phyloP scores from a whole-genome alignment of 129 eudicot genomes.

The Glebionis coronaria region DNA sequence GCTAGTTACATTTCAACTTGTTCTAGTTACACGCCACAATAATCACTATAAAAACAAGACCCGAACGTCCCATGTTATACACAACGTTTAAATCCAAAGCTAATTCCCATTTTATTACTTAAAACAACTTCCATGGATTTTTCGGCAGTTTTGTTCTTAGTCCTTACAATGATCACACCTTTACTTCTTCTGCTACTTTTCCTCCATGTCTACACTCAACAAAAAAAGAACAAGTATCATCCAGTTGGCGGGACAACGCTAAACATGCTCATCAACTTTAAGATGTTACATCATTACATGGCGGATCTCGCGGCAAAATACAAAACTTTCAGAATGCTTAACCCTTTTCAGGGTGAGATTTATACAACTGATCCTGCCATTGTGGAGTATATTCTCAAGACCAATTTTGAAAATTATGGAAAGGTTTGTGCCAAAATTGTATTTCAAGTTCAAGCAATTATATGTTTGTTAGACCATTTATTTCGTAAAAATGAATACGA shows the following conservation, averaged over 20 bases:
- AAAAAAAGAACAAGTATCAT: constrained; percentile 12
- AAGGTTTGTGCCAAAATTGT: constrained; percentile 1
- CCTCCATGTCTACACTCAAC: not conserved
- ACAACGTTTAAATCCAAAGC: too few relatives aligned
- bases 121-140: not conserved
- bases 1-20: too few relatives aligned
- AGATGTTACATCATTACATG: constrained; percentile 58
- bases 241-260: constrained; percentile 39
- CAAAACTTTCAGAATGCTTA: constrained; percentile 46
- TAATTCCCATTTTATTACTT: too few relatives aligned
- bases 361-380: constrained; percentile 50
- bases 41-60: too few relatives aligned
- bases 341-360: constrained; percentile 40
- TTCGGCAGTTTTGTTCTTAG: not conserved
- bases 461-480: too few relatives aligned
- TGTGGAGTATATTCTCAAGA: constrained; percentile 61
- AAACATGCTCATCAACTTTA: constrained; percentile 39
- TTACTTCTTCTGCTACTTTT: not conserved
- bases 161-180: not conserved
- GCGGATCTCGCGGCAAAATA: constrained; percentile 41
- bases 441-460: not conserved
- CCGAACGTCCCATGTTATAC: too few relatives aligned
- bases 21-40: too few relatives aligned
- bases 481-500: too few relatives aligned
- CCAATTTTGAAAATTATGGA: constrained; percentile 51